These are phyloP conservation scores for Lodderomyces jiufengensis DNA, from an alignment of 1,139 yeast species.

Conservation along the genomic window DNA sequence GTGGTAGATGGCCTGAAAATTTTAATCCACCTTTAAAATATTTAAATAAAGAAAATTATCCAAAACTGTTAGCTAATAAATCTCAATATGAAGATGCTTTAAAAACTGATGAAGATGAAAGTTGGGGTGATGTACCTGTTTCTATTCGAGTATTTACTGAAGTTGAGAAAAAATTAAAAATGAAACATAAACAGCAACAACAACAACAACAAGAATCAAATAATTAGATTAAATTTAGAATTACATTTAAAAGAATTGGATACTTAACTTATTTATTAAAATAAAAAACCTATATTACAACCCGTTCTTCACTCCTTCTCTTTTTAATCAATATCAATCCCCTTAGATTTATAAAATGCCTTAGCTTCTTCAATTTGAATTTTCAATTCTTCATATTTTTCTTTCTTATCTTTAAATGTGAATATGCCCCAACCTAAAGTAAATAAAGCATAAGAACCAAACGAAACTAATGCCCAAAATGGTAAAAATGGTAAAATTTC, in stretches of 20 bases:
- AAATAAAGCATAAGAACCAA: constrained; percentile 70
- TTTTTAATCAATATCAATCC: constrained; percentile 48
- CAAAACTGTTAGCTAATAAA: constrained; percentile 20
- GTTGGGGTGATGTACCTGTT: constrained; percentile 71
- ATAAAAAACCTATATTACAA: no score
- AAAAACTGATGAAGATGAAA: constrained; percentile 27
- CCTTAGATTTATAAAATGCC: constrained; percentile 53
- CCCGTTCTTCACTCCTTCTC: no score
- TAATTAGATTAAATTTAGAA: constrained; percentile 1
- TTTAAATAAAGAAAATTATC: constrained; percentile 32
- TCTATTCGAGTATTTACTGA: constrained; percentile 80
- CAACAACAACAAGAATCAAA: constrained; percentile 17
- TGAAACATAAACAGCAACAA: constrained; percentile 14
- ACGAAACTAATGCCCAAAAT: constrained; percentile 67
- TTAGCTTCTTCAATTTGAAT: constrained; percentile 67
- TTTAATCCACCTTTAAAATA: constrained; percentile 64
- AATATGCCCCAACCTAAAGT: constrained; percentile 69
- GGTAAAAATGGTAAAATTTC: constrained; percentile 67
- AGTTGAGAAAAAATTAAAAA: constrained; percentile 64
- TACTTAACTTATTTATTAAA: constrained; percentile 9
- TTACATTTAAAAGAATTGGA: constrained; percentile 2
- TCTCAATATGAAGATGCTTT: constrained; percentile 23
- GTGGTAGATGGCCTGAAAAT: constrained; percentile 74
- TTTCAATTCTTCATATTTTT: constrained; percentile 61
- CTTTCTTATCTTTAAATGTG: constrained; percentile 72